Base-by-base conservation (phyloP, 2,329 filamentous ascomycete genomes). In the Drechslerella coelobrocha region DNA sequence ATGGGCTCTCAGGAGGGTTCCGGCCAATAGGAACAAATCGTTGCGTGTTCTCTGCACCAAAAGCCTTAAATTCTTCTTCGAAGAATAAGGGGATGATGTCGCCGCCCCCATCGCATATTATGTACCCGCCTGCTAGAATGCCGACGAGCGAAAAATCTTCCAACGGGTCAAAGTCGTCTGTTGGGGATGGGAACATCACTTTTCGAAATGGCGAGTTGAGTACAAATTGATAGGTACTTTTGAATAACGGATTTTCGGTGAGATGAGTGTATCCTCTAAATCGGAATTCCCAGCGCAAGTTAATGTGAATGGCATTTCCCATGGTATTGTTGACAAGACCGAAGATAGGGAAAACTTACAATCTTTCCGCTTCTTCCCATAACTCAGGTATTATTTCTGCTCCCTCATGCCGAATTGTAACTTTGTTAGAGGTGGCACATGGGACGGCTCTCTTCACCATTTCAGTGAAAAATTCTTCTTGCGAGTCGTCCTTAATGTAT, bases 331-430 rank as follows among this genome's bases (percentile, higher is more conserved):
- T n/a, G n/a, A n/a, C n/a, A n/a, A n/a, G n/a, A n/a, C n/a, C n/a
- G n/a, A n/a, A n/a, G n/a, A n/a, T n/a, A n/a, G n/a, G n/a, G 41
- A 10, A 27, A 41, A 75, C 74, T 69, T 72, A 69, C 60, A 75
- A 71, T 56, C 61, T 57, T 27, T 5, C 61, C 14, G 72, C 61
- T 68, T 75, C 74, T 41, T 76, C 72, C 55, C 65, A 75, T 17
- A 75, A 2, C 78, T 78, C 2, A 80, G 82, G 60, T 81, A 79
- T 9, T 79, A 80, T 78, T 80, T 83, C 59, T 82, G 82, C 75
- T 1, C 83, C 82, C 74, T 84, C 83, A 63, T 84, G 82, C 6
- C 83, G 79, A n/a, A 84, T 80, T 29, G 81, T 80, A 0, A 84
- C 80, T 69, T 84, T 84, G 2, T 81, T 80, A 31, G 81, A 83